Evolutionary conservation across 2,329 filamentous ascomycete genomes (phyloP), one percentile per base, ranked within the genome.

Genomic region (Venturia carpophila): DNA sequence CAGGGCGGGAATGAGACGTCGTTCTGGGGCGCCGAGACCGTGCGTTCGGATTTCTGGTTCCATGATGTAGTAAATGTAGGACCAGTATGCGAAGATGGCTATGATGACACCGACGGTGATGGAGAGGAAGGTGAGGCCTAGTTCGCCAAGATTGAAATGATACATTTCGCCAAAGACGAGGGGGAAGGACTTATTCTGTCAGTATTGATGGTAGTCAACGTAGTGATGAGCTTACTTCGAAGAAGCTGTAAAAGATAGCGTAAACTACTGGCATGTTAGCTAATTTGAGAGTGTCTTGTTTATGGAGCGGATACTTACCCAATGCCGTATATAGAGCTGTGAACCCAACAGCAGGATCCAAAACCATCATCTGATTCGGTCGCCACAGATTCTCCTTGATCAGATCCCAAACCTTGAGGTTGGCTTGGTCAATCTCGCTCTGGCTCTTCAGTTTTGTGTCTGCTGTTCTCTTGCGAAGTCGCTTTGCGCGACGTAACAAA

Each of bases 121-220:
- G 58, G 68, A 67, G 11, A 75, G 67, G 70, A 75, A 76, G 5
- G 70, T 68, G 9, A 76, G 65, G 17, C 74, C 73, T 60, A 71
- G 68, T 58, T 75, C 63, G 34, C 75, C 73, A 30, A 75, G 66
- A 65, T 71, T 73, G 71, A 79, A 78, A 64, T 71, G 71, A 69
- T 79, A 78, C 24, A 76, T 71, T 17, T 69, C 70, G 27, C 69
- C 69, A 70, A 77, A 80, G 42, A 78, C 75, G n/a, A 79, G 67
- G 5, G 76, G 74, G 67, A 78, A 75, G 75, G 73, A 55, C 49
- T 55, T 17, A 4, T 17, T 13, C n/a, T 55, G 24, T 30, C 15
- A 17, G 49, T 55, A 5, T 5, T 55, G 49, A 34, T 15, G 15
- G 1, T 10, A 67, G 78, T 74, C 17, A 66, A 15, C 17, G 15